Base-by-base conservation (phyloP, 768 basidiomycete species). In the Lentinus brumalis region DNA sequence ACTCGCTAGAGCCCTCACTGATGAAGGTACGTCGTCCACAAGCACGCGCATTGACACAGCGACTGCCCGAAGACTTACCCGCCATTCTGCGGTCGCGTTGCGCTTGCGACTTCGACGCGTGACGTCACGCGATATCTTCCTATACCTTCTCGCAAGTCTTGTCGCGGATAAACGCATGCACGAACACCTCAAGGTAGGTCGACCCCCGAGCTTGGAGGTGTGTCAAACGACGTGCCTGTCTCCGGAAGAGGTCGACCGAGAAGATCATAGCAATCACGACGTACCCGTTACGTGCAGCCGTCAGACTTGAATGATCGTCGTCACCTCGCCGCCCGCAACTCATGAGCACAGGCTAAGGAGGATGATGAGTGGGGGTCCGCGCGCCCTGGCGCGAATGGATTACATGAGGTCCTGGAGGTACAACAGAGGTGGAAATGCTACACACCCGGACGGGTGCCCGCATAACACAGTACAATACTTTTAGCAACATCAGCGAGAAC, bases 351-450 rank as follows among this genome's bases (percentile, higher is more conserved):
- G 3, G 45, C n/a, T 18, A 3, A 16, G 26, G 45, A 1, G n/a
- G 45, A 5, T 42, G 44, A 8, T 49, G 21, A 26, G 26, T 9
- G 32, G 50, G 30, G 32, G 16, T 11, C n/a, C 50, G 16, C 50
- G 50, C 50, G 31, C 15, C 16, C 31, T 5, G 15, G 50, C 31
- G 18, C 32, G 16, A 39, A 16, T 38, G 14, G 7, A 39, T 51
- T 39, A 51, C 50, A 15, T 30, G 7, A 30, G 16, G 5, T 6
- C 35, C 52, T 53, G 35, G 35, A 14, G 15, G 39, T 53, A 53
- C 38, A 53, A 53, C 52, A 53, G 50, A 51, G 38, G 52, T 53
- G 35, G 38, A 29, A 38, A 16, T 16, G 52, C n/a, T 29, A 49
- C 46, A 49, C 21, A 29, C 46, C 21, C 46, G 29, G 46, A 10